Evolutionary conservation across 73 alveolate genomes (phyloP).

Genomic region (Blepharisma stoltei): DNA sequence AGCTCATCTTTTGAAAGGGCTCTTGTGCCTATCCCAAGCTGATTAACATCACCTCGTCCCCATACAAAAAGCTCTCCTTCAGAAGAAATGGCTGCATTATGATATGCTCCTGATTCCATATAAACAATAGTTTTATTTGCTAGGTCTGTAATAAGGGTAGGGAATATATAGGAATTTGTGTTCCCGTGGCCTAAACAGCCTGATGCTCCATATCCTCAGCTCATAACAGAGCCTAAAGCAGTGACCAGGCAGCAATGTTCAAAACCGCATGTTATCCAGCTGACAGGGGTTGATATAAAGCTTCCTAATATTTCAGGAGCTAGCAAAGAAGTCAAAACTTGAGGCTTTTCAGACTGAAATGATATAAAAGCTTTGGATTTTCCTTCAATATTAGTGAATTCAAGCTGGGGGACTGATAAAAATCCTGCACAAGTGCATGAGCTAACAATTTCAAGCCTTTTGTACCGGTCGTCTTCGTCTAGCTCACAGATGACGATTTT

Average conservation of each 20-base stretch:
- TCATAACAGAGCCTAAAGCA: constrained; percentile 41
- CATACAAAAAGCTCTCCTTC: constrained; percentile 42
- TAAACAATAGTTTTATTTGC: constrained; percentile 11
- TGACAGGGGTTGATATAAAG: neutral
- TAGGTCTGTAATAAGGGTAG: constrained; percentile 33
- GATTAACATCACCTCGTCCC: constrained; percentile 70
- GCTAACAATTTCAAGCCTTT: no score
- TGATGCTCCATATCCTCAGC: constrained; percentile 78
- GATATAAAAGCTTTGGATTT: neutral
- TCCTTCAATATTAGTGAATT: neutral
- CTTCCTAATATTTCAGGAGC: neutral
- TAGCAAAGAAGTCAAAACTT: constrained; percentile 20
- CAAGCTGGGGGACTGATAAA: neutral
- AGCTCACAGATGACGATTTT: constrained; percentile 13
- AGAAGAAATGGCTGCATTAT: constrained; percentile 42
- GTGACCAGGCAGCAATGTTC: constrained; percentile 56
- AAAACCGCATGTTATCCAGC: constrained; percentile 48
- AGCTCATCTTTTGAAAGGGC: constrained; percentile 37
- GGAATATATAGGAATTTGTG: constrained; percentile 43
- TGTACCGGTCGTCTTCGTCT: neutral
- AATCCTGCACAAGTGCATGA: constrained; percentile 7
- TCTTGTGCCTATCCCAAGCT: constrained; percentile 43
- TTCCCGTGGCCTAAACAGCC: constrained; percentile 70
- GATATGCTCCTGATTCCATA: constrained; percentile 66
- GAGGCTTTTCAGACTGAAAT: neutral